Evolutionary conservation across 345 rosid genomes (phyloP), one percentile per base, ranked within the genome.

Genomic region (Eutrema heterophyllum): DNA sequence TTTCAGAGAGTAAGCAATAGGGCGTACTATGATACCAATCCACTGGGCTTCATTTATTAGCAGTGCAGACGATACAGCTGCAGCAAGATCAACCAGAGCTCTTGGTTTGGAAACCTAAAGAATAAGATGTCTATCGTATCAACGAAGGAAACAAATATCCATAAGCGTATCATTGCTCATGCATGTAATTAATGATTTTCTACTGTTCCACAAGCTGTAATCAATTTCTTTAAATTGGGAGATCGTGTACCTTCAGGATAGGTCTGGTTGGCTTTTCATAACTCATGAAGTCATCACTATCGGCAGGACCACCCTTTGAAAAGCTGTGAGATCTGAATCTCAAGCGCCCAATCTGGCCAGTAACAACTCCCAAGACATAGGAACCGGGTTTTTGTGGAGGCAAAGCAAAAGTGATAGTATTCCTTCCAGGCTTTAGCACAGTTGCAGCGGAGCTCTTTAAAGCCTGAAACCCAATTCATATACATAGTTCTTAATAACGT

Each of bases 341-440:
- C 85, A 95, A 80, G 38, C 82, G 89, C 57, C 99, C 99, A 67
- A 95, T 92, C 77, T 88, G 97, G 58, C 99, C 99, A 18, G 96
- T 88, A 56, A 95, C 92, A 73, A 84, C 97, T 54, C 97, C 99
- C 81, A 95, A 81, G 82, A 92, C 93, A 81, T 91, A 92, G 41
- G 96, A 92, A 71, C 97, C 97, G 7, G 97, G 97, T 80, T 84
- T 92, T 64, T 87, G 99, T 27, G 99, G 97, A 35, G 96, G 96
- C 78, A 95, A 78, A 67, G 83, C 84, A 72, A 92, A 84, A 45
- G 91, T 81, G 68, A 88, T 85, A 33, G 79, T 84, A 75, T 88
- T 95, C 74, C 82, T 84, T 44, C 97, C 96, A 35, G 98, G 92
- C 67, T 84, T 87, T 59, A 92, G 79, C 51, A 87, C 73, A 67